Base-by-base conservation (phyloP, 2,329 filamentous ascomycete genomes). In the Diaporthe caulivora region DNA sequence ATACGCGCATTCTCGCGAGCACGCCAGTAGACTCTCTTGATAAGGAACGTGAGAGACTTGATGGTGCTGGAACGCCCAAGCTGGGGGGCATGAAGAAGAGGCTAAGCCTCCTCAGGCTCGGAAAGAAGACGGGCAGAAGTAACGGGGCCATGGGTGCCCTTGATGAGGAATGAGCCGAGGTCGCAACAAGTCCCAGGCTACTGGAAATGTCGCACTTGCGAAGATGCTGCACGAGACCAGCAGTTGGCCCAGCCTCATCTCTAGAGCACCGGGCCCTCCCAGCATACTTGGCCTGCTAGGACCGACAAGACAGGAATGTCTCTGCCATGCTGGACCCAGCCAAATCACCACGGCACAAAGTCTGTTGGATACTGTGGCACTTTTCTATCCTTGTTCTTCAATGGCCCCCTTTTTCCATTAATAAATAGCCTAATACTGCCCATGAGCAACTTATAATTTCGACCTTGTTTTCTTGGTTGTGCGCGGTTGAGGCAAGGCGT, bases 31-130 rank as follows among this genome's bases (percentile, higher is more conserved):
- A 73, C 21, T 72, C 76, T 5, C 26, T 73, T 49, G 73, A 77
- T 24, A 74, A 76, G 57, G 78, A 80, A 44, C 74, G 75, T 58
- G 77, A 80, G 58, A 70, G 78, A 29, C 70, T 72, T 0, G 77
- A 79, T 42, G 74, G 72, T 31, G 74, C 76, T 17, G 82, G 83
- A 5, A 79, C 84, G 49, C 80, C 82, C 72, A 87, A 87, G 79
- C 89, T 89, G 69, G 90, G 89, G 47, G 93, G 91, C 73, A 89
- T 97, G 77, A 91, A 92, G 83, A 96, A 95, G 84, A 86, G 95
- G 79, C 86, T 97, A 77, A 97, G 94, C 81, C 86, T 95, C 78
- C 86, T 97, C 79, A 94, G 93, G 81, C 87, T 95, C 67, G 92
- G 93, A 40, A 92, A 91, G 81, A 94, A 93, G 84, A 85, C 85